A percentile compares a stretch with the other conserved stretches of the same genome.
Evolutionary conservation across 345 rosid genomes (phyloP).

Genomic region (Angophora floribunda): DNA sequence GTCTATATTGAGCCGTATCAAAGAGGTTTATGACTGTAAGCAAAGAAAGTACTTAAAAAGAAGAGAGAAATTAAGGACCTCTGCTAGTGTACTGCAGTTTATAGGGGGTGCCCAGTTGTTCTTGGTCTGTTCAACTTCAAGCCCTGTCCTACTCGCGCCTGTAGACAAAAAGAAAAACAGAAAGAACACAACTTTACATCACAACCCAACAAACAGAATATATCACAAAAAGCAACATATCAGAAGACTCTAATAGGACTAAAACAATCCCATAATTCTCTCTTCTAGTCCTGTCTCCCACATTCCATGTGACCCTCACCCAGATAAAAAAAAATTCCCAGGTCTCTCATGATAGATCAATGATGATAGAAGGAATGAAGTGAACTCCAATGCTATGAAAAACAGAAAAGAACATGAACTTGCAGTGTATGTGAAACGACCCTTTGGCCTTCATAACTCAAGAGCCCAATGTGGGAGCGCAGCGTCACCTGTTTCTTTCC

Average conservation of each 20-base stretch:
- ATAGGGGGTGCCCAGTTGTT: constrained; percentile 61
- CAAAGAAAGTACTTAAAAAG: background rate
- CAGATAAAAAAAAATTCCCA: background rate
- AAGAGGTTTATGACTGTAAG: background rate
- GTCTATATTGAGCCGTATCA: background rate
- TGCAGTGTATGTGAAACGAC: background rate
- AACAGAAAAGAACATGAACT: background rate
- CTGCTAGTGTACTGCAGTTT: constrained; percentile 62
- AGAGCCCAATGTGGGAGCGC: background rate
- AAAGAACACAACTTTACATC: constrained; percentile 30
- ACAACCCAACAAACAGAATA: constrained; percentile 12
- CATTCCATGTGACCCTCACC: background rate
- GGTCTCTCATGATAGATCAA: background rate
- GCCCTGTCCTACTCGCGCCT: constrained; percentile 39
- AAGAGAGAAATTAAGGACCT: constrained; percentile 34
- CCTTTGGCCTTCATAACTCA: background rate
- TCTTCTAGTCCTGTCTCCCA: background rate
- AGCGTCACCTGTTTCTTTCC: constrained; percentile 42
- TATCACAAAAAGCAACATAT: background rate
- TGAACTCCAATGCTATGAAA: background rate
- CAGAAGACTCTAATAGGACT: background rate
- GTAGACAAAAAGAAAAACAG: constrained; percentile 12
- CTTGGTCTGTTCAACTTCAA: constrained; percentile 55
- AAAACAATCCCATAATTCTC: background rate
- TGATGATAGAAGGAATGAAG: background rate